Conservation (phyloP, 2,329 filamentous ascomycete genomes). For the Monosporascus ibericus region DNA sequence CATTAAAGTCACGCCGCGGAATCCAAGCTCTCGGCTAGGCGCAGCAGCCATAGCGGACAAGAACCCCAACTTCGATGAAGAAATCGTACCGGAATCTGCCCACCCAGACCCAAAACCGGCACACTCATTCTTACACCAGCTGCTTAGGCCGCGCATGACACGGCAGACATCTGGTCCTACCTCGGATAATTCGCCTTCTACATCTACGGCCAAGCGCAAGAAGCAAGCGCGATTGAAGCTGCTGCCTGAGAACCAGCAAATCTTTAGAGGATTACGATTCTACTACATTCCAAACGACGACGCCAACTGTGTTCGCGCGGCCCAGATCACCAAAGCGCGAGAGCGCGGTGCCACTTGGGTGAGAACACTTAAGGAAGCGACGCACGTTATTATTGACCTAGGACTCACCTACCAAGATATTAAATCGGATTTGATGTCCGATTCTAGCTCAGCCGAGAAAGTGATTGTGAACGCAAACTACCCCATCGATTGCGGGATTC, state of each 20-base stretch:
- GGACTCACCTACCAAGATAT: conserved; percentile 59
- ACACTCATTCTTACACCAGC: conserved; percentile 5
- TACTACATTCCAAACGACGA: conserved; percentile 82
- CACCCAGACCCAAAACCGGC: conserved; percentile 2
- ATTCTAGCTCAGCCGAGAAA: conserved; percentile 28
- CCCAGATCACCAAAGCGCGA: conserved; percentile 68
- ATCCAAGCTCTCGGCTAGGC: not conserved
- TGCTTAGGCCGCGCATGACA: conserved; percentile 8
- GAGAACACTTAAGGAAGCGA: conserved; percentile 52
- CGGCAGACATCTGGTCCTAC: conserved; percentile 8
- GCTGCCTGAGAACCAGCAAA: conserved; percentile 45
- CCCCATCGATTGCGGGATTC: conserved; percentile 61
- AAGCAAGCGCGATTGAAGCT: conserved; percentile 32
- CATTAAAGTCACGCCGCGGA: conserved; percentile 14
- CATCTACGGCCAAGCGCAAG: conserved; percentile 40
- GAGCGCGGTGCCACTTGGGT: conserved; percentile 73
- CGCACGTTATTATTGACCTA: conserved; percentile 76
- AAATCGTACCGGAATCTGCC: conserved; percentile 14
- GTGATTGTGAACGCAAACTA: conserved; percentile 63
- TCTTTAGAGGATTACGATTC: conserved; percentile 58
- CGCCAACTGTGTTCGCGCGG: conserved; percentile 56
- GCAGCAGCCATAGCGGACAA: not conserved
- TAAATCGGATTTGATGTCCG: conserved; percentile 44
- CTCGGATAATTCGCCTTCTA: conserved; percentile 13
- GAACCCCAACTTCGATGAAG: conserved; percentile 1